Conservation (phyloP, 139 green algal genomes). For the Volvox reticuliferus region DNA sequence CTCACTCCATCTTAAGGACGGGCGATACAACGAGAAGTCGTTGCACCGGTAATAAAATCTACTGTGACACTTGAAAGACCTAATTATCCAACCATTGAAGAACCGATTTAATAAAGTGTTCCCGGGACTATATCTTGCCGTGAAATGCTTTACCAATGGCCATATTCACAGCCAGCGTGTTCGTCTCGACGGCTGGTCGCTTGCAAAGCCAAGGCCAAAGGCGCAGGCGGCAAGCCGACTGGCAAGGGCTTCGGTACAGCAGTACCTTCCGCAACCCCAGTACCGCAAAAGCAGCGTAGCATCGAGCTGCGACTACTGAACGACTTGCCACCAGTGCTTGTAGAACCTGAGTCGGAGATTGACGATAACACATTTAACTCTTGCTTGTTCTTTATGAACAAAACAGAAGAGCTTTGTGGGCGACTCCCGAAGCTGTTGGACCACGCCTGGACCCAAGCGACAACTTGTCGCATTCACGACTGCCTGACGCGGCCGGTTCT, state of each 20-base stretch:
- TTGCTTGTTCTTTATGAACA: conserved; percentile 44
- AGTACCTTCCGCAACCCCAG: background rate
- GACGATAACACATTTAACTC: background rate
- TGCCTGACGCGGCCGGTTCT: background rate
- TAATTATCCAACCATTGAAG: no score
- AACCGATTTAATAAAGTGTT: no score
- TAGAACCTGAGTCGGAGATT: conserved; percentile 8
- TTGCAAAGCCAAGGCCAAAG: conserved; percentile 6
- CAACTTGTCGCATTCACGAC: background rate
- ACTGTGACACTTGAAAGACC: no score
- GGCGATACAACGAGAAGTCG: no score
- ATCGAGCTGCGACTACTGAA: background rate
- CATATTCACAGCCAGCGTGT: no score
- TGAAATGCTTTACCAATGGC: no score
- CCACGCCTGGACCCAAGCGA: conserved; percentile 4
- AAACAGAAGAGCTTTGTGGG: conserved; percentile 35
- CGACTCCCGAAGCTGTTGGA: conserved; percentile 17
- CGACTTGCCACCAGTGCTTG: background rate
- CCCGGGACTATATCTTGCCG: no score
- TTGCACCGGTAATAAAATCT: no score
- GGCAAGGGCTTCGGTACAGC: conserved; percentile 18
- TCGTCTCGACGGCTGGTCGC: background rate
- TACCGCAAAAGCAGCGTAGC: background rate
- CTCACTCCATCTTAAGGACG: no score
- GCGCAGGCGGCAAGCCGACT: background rate